phyloP scores from a whole-genome alignment of 2,329 filamentous ascomycete genomes.

The Penicillium hordei region DNA sequence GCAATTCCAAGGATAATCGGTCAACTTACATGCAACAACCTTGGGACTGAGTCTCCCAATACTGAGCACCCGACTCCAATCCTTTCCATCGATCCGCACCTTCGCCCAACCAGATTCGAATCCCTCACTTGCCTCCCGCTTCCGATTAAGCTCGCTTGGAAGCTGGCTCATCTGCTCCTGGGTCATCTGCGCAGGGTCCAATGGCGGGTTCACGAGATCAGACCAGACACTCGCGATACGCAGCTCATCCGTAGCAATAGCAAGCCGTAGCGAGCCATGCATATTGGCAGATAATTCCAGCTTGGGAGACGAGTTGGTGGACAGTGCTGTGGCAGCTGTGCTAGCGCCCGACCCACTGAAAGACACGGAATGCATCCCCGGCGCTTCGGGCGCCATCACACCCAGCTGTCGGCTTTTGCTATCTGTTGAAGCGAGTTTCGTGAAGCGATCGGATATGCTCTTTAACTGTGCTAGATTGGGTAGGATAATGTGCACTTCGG shows the following conservation, averaged over 20 bases:
- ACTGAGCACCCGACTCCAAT: conserved; percentile 93
- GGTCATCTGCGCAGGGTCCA: conserved; percentile 75
- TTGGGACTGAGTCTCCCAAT: conserved; percentile 85
- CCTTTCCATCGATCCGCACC: conserved; percentile 86
- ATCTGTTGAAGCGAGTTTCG: conserved; percentile 65
- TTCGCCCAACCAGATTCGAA: conserved; percentile 84
- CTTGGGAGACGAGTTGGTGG: conserved; percentile 52
- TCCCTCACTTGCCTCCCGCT: conserved; percentile 63
- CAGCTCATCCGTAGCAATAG: conserved; percentile 78
- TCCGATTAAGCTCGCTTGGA: conserved; percentile 74
- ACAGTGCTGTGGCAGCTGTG: conserved; percentile 35
- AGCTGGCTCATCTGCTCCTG: conserved; percentile 68
- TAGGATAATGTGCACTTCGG: conserved; percentile 90
- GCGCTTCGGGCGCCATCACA: conserved; percentile 33
- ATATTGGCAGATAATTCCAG: conserved; percentile 90
- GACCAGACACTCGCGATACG: conserved; percentile 85
- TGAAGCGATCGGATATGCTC: conserved; percentile 92
- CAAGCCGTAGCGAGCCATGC: conserved; percentile 80
- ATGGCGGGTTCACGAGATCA: conserved; percentile 79
- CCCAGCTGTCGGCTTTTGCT: conserved; percentile 20
- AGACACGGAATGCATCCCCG: conserved; percentile 5
- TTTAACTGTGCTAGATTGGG: conserved; percentile 87
- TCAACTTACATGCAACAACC: conserved; percentile 77
- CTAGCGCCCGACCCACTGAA: conserved; percentile 8
- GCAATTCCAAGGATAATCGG: not conserved